A percentile compares a stretch with the other conserved stretches of the same genome.
These are phyloP conservation scores for Eucalyptus pumila DNA, from an alignment of 345 rosid species.

Conservation along the genomic window DNA sequence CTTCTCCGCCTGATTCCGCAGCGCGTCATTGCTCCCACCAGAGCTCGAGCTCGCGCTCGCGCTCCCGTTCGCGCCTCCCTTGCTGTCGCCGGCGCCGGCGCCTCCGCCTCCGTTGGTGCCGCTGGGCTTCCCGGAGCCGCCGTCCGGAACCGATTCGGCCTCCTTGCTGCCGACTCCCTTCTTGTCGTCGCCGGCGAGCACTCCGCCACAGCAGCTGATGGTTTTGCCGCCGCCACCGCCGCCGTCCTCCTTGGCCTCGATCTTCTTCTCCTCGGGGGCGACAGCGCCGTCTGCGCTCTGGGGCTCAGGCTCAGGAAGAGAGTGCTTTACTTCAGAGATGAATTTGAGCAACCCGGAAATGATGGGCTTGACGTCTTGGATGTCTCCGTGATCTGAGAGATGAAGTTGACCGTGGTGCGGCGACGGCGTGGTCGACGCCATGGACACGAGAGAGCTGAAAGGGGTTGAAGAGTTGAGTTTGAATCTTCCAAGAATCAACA, in stretches of 20 bases:
- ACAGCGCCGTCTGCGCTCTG: background rate
- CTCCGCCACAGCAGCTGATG: background rate
- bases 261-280: background rate
- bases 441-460: background rate
- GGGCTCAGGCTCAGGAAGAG: background rate
- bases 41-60: background rate
- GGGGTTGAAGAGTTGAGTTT: background rate
- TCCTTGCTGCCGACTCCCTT: background rate
- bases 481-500: background rate
- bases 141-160: accelerated
- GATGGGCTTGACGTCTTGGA: background rate
- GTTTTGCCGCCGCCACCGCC: background rate
- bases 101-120: background rate
- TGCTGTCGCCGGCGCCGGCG: background rate
- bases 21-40: accelerated
- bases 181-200: background rate
- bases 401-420: accelerated
- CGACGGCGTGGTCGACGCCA: background rate
- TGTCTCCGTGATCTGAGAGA: accelerated
- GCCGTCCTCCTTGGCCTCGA: background rate
- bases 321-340: background rate
- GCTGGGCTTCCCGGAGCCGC: background rate
- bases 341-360: accelerated
- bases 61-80: background rate
- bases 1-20: background rate